Base-by-base conservation (phyloP, 257 asterid species). In the Solanum clarkiae region DNA sequence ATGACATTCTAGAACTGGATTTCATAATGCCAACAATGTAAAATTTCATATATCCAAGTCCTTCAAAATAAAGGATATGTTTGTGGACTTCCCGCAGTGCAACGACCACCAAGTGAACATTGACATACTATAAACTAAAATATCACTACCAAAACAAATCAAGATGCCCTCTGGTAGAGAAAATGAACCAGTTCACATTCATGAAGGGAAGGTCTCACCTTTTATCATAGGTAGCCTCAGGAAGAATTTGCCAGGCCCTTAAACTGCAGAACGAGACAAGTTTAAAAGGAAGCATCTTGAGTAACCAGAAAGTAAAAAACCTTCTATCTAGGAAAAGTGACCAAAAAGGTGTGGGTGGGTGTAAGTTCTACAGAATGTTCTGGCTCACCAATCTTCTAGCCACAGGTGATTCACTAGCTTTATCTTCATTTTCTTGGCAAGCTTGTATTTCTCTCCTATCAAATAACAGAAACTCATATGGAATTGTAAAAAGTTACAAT, bases 231-330 rank as follows among this genome's bases (percentile, higher is more conserved):
- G 90, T 89, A 79, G 86, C 89, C 90, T 97, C 99, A 75, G 97
- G 96, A 87, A 97, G 98, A 66, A 97, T 90, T 84, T 91, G 90
- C 99, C 99, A 97, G 80, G 94, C 93, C 91, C 86, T 94, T 91
- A 97, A 91, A 88, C 98, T 96, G 90, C 79, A 66, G 85, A 84
- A 49, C 29, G 59, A 72, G 80, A 47, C 83, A 77, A 84, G 24
- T 65, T 40, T 3, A 54, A 40, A 70, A 80, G 22, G 82, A 7
- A 63, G 10, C 44, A 54, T 77, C 42, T 36, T 51, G 44, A 81
- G 60, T 10, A 45, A 70, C 70, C 47, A 55, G 80, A 65, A 14
- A 75, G 44, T 14, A 75, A 36, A 75, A 15, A 74, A 22, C 60
- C 24, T 75, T 15, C 22, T 49, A 75, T 22, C 5, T 7, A 75